Conservation (phyloP, 106 monocot species). For the Phalaenopsis aphrodite region DNA sequence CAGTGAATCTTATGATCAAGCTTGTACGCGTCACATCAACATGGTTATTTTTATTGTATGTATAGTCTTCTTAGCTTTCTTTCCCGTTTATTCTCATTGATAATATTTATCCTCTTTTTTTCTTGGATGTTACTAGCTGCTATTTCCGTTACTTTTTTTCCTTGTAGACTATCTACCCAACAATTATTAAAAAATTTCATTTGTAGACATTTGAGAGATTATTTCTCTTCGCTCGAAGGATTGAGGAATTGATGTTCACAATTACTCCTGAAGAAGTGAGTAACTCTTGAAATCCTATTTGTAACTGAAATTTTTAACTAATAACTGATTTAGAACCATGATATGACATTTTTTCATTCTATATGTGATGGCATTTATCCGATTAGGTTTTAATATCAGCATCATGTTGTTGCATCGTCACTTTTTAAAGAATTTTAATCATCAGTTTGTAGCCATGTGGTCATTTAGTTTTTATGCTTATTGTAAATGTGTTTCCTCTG, state of each 20-base stretch:
- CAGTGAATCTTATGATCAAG: slow-evolving; percentile 95
- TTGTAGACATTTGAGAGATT: slow-evolving; percentile 90
- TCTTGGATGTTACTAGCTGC: background rate
- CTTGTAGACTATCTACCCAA: background rate
- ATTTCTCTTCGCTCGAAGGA: slow-evolving; percentile 81
- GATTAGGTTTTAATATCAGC: background rate
- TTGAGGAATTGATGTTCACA: slow-evolving; percentile 74
- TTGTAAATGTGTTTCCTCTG: background rate
- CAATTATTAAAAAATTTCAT: background rate
- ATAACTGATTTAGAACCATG: background rate
- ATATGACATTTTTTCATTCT: background rate
- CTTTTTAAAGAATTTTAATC: no score
- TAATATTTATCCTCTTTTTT: background rate
- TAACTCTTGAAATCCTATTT: background rate
- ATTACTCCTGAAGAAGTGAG: slow-evolving; percentile 83
- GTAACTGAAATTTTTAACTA: background rate
- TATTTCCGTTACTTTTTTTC: background rate
- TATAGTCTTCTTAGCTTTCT: slow-evolving; percentile 1
- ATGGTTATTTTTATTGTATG: slow-evolving; percentile 87
- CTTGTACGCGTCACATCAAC: slow-evolving; percentile 79
- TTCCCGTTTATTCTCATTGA: background rate
- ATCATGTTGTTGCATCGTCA: background rate
- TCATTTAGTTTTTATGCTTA: background rate
- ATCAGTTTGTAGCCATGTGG: no score
- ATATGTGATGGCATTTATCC: background rate